These are phyloP conservation scores for Cytospora leucostoma DNA, from an alignment of 2,329 filamentous ascomycete genomes.

Conservation along the genomic window DNA sequence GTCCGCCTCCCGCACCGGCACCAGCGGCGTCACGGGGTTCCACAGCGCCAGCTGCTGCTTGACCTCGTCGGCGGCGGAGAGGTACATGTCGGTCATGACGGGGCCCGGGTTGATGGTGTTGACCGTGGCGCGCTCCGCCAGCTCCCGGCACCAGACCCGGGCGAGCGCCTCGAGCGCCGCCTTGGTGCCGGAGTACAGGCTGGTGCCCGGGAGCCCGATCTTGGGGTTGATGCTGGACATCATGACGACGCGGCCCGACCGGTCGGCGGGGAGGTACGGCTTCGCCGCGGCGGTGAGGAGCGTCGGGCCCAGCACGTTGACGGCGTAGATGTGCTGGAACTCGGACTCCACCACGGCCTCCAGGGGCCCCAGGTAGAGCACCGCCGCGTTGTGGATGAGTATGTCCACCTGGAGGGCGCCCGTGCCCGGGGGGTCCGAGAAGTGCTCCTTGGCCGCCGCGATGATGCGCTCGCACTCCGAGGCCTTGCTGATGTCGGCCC, in stretches of 20 bases:
- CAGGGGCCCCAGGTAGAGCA: constrained; percentile 52
- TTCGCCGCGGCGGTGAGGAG: constrained; percentile 34
- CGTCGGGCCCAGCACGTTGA: constrained; percentile 54
- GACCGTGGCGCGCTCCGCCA: constrained; percentile 32
- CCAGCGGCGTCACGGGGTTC: constrained; percentile 1
- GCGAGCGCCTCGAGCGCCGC: constrained; percentile 34
- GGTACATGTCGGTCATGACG: constrained; percentile 26
- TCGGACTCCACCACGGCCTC: constrained; percentile 55
- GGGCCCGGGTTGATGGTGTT: constrained; percentile 36
- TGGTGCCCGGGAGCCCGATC: constrained; percentile 31
- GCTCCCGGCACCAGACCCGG: constrained; percentile 34
- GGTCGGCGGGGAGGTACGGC: constrained; percentile 31
- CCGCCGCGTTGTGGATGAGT: constrained; percentile 68
- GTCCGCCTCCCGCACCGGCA: neutral
- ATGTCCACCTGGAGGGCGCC: constrained; percentile 55
- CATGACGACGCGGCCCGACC: constrained; percentile 34
- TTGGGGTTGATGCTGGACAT: constrained; percentile 34
- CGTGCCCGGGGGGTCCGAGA: constrained; percentile 10
- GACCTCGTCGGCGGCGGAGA: constrained; percentile 1
- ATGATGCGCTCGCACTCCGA: constrained; percentile 21
- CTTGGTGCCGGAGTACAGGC: constrained; percentile 35
- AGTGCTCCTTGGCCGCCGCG: constrained; percentile 24
- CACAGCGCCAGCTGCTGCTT: constrained; percentile 5
- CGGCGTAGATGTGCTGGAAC: constrained; percentile 61
- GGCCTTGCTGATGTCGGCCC: constrained; percentile 24